These are phyloP conservation scores for Calonectria pteridis DNA, from an alignment of 2,329 filamentous ascomycete species.

Conservation along the genomic window DNA sequence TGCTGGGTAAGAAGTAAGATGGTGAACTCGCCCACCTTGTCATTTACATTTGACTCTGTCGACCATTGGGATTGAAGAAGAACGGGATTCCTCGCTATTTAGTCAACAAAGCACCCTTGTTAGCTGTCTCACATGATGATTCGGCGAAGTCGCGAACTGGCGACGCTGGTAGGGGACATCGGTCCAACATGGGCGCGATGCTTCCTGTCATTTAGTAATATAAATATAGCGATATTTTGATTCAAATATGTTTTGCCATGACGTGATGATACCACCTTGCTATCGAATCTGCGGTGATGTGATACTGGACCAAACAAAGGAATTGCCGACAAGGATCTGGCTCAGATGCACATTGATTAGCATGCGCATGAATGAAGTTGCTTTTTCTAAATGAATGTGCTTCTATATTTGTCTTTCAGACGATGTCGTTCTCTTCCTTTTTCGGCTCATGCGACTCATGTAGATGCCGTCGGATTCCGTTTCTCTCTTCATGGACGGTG, in stretches of 20 bases:
- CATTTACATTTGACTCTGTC: constrained; percentile 3
- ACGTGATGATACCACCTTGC: not conserved
- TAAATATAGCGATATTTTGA: constrained; percentile 8
- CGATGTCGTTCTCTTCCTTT: constrained; percentile 33
- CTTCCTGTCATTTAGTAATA: not conserved
- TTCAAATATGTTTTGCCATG: not conserved
- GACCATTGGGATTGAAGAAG: constrained; percentile 16
- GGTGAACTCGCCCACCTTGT: not conserved
- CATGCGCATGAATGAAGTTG: not conserved
- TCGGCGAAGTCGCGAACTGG: not conserved
- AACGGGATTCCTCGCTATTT: constrained; percentile 3
- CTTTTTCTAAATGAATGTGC: constrained; percentile 12
- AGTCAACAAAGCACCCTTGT: constrained; percentile 15
- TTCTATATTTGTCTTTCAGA: constrained; percentile 22
- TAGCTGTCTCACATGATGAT: constrained; percentile 13
- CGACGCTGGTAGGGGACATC: not conserved
- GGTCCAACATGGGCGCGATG: not conserved
- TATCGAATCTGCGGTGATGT: not conserved
- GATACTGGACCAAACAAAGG: not conserved
- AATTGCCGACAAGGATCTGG: not conserved
- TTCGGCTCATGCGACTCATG: constrained; percentile 39
- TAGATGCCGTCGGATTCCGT: constrained; percentile 41
- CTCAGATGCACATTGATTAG: not conserved
- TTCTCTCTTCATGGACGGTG: constrained; percentile 40
- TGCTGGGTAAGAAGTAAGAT: constrained; percentile 53